Evolutionary conservation across 164 flowering plant genomes (phyloP), one percentile per base, ranked within the genome.

Genomic region (Magnolia kwangsiensis): DNA sequence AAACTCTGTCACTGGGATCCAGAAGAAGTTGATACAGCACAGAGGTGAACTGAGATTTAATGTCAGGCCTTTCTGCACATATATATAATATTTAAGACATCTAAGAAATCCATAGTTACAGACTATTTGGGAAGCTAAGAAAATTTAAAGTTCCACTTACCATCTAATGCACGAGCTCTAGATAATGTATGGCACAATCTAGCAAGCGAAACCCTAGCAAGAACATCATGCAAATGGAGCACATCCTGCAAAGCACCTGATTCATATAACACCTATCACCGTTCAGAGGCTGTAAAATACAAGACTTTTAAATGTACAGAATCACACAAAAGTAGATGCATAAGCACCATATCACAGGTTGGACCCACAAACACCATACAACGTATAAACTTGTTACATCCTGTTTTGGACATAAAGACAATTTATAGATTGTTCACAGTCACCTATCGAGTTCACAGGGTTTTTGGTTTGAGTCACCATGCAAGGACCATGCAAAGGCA

Each of bases 1-100:
- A 96, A 69, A 96, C 99, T 84, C 99, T 85, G 83, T 96, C 99
- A 85, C 99, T 96, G 71, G 98, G 98, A 84, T 96, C 99, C 67
- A 96, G 85, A 69, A 96, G 98, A 74, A 96, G 94, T 82, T 96
- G 99, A 87, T 90, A 94, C 63, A 96, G 99, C 74, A 96, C 84
- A 55, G 97, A 87, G 79, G 84, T 90, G 86, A 96, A 94, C 87
- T 91, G 93, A 78, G 98, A 86, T 83, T 83, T 94, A 81, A 92
- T 87, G 73, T 96, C 99, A 61, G 97, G 94, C 83, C 99, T 89
- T 78, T 96, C 99, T 96, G 92, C 45, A 83, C 49, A 76, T 13
- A 78, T 55, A 16, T 11, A 55, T 50, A 73, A 81, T 51, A 31
- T 49, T 69, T 65, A 45, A 50, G 69, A 55, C 51, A 75, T 13